Evolutionary conservation across 2,329 filamentous ascomycete species (phyloP).

Genomic region (Scortechinia acanthostroma): DNA sequence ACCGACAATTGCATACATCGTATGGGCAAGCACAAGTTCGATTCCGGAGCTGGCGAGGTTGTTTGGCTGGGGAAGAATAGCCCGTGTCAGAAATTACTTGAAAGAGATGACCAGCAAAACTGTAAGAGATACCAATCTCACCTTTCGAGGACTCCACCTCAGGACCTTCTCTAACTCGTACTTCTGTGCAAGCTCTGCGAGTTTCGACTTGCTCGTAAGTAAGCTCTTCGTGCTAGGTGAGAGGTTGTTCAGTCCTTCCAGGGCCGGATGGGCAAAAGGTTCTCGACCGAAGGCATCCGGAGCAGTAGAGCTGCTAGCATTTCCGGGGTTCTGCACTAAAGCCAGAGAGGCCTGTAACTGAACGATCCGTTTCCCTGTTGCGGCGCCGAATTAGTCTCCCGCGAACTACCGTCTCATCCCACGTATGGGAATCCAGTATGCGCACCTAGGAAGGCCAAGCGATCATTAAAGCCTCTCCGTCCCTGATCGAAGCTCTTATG

Average conservation of each 20-base stretch:
- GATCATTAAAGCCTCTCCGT: constrained; percentile 65
- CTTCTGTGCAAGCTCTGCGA: constrained; percentile 45
- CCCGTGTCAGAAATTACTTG: constrained; percentile 2
- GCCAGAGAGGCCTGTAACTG: not conserved
- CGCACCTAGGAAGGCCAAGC: constrained; percentile 61
- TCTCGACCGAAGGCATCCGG: constrained; percentile 26
- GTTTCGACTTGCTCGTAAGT: constrained; percentile 40
- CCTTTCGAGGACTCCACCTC: constrained; percentile 61
- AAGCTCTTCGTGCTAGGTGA: constrained; percentile 35
- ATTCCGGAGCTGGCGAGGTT: constrained; percentile 51
- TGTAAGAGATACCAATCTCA: constrained; percentile 20
- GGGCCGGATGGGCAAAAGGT: constrained; percentile 48
- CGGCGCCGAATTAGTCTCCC: not conserved
- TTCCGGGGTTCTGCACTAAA: constrained; percentile 23
- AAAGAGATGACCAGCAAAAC: not conserved
- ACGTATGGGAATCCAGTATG: constrained; percentile 3
- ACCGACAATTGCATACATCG: constrained; percentile 62
- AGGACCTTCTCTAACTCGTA: constrained; percentile 54
- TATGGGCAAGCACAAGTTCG: constrained; percentile 52
- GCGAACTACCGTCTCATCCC: not conserved
- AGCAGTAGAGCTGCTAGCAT: constrained; percentile 43
- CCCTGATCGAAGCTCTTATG: constrained; percentile 75
- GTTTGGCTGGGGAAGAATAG: no score
- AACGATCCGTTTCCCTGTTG: constrained; percentile 3
- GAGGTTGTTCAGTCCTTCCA: constrained; percentile 50